Percentiles rank a stretch among this genome's conserved stretches.
Evolutionary conservation across 2,329 filamentous ascomycete species (phyloP).

Genomic region (Colletotrichum eremochloae): DNA sequence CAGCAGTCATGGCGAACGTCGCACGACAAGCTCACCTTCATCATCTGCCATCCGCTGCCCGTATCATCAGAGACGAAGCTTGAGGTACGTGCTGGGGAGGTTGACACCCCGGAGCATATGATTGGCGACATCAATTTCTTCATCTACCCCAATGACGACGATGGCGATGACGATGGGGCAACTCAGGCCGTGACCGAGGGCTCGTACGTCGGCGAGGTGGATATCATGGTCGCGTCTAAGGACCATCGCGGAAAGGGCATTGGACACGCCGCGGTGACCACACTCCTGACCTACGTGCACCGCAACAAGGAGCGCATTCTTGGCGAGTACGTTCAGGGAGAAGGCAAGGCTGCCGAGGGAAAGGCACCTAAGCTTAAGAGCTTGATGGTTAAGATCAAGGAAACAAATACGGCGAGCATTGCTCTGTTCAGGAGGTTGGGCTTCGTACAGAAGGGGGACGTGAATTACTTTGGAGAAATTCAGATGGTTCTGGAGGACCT

Average conservation of each 20-base stretch:
- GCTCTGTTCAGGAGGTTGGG: conserved; percentile 65
- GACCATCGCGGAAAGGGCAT: conserved; percentile 71
- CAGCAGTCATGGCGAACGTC: conserved; percentile 88
- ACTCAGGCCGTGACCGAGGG: conserved; percentile 27
- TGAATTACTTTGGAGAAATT: conserved; percentile 74
- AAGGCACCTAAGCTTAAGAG: conserved; percentile 54
- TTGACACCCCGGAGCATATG: conserved; percentile 71
- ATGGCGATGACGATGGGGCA: conserved; percentile 55
- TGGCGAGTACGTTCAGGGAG: conserved; percentile 54
- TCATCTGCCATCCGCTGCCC: conserved; percentile 73
- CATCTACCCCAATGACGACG: conserved; percentile 71
- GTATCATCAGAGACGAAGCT: conserved; percentile 14
- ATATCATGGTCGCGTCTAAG: conserved; percentile 84
- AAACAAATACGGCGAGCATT: conserved; percentile 65
- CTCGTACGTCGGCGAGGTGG: conserved; percentile 76
- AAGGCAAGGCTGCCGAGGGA: conserved; percentile 18
- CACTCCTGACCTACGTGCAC: conserved; percentile 78
- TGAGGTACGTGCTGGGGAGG: conserved; percentile 51
- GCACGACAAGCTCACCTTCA: conserved; percentile 91
- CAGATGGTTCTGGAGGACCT: conserved; percentile 59
- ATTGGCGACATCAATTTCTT: conserved; percentile 87
- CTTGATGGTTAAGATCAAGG: conserved; percentile 71
- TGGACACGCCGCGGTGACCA: conserved; percentile 73
- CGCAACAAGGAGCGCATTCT: conserved; percentile 67
- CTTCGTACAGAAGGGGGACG: conserved; percentile 63